Conservation (phyloP, 768 basidiomycete species). For the Tylopilus rubrobrunneus region DNA sequence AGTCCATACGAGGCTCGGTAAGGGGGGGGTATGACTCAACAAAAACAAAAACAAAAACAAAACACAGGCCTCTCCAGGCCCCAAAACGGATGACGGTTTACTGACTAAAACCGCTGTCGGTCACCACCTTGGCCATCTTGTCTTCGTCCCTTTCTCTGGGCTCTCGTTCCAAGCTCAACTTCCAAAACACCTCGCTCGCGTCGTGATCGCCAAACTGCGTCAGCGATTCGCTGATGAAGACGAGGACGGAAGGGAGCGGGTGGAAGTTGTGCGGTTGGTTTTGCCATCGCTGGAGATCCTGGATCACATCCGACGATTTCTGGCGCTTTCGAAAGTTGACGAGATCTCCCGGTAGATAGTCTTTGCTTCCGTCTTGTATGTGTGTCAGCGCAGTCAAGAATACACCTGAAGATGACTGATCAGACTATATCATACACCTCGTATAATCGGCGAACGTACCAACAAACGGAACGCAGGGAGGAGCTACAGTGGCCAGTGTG, state of each 20-base stretch:
- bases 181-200: constrained; percentile 37
- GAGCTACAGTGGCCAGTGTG: constrained; percentile 48
- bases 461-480: constrained; percentile 70
- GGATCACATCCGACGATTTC: constrained; percentile 50
- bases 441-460: constrained; percentile 36
- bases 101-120: constrained; percentile 36
- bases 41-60: not conserved
- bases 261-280: constrained; percentile 52
- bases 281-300: constrained; percentile 57
- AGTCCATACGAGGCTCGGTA: constrained; percentile 4
- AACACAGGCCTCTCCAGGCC: not conserved
- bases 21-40: constrained; percentile 1
- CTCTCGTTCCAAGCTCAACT: constrained; percentile 47
- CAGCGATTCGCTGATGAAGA: constrained; percentile 41
- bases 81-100: constrained; percentile 11
- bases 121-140: constrained; percentile 38
- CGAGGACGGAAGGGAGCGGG: constrained; percentile 38
- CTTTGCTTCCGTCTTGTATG: constrained; percentile 59
- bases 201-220: constrained; percentile 33
- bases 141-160: constrained; percentile 55
- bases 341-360: constrained; percentile 40
- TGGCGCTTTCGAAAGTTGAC: constrained; percentile 60
- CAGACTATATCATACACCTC: not conserved
- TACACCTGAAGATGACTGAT: constrained; percentile 39
- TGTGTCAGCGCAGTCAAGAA: constrained; percentile 58